A percentile compares a stretch with the other conserved stretches of the same genome.
phyloP scores from a whole-genome alignment of 768 basidiomycete species.

The Xerocomellus dryophilus region DNA sequence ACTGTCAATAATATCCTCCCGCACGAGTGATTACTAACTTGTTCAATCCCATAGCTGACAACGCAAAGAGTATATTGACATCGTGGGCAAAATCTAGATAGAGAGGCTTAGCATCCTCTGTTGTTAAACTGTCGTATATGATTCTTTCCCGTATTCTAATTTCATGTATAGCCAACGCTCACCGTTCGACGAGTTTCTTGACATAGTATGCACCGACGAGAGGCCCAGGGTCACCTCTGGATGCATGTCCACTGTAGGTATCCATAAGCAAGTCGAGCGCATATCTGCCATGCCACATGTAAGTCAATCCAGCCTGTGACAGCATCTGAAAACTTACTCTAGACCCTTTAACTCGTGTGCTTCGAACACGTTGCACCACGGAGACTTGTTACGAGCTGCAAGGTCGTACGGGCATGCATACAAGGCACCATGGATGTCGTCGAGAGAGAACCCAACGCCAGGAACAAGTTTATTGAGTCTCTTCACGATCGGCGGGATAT shows the following conservation, averaged over 20 bases:
- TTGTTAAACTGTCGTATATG: constrained; percentile 26
- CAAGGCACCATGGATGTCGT: constrained; percentile 38
- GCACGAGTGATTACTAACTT: constrained; percentile 23
- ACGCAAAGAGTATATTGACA: constrained; percentile 35
- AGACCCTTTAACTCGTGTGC: constrained; percentile 33
- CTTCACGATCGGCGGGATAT: constrained; percentile 36
- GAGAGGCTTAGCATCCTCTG: constrained; percentile 28
- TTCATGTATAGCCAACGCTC: neutral
- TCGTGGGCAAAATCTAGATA: constrained; percentile 45
- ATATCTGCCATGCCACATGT: constrained; percentile 25
- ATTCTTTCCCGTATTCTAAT: neutral
- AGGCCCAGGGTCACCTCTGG: constrained; percentile 29
- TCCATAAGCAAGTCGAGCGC: constrained; percentile 37
- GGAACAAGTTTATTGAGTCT: constrained; percentile 37
- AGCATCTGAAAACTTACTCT: constrained; percentile 29
- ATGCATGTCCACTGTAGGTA: constrained; percentile 33
- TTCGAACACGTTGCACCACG: constrained; percentile 42
- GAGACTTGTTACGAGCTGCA: constrained; percentile 34
- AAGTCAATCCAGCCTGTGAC: neutral
- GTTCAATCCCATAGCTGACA: constrained; percentile 38
- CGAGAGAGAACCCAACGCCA: constrained; percentile 28
- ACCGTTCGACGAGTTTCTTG: constrained; percentile 40
- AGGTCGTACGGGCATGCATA: constrained; percentile 43
- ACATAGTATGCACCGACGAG: constrained; percentile 38
- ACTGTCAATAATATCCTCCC: neutral